Evolutionary conservation across 768 basidiomycete species (phyloP).

Genomic region (Termitomyces heimii): DNA sequence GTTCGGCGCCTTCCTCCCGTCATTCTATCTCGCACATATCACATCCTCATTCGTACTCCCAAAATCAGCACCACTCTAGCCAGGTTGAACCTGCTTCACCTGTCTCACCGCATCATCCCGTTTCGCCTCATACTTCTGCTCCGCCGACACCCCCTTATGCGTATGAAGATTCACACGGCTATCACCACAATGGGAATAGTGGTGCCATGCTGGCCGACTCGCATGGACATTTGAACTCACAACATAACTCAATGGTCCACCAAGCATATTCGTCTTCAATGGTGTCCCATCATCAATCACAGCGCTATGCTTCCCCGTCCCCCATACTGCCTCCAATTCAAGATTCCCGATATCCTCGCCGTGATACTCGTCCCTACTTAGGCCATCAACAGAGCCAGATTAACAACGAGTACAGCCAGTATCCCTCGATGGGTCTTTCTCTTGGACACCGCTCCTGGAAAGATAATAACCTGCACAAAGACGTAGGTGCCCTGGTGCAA

Average conservation of each 20-base stretch:
- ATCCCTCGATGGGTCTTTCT: conserved; percentile 23
- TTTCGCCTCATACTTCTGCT: conserved; percentile 36
- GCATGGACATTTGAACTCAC: conserved; percentile 26
- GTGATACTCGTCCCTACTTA: conserved; percentile 14
- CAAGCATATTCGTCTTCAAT: conserved; percentile 16
- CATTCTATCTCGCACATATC: conserved; percentile 58
- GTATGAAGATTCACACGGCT: conserved; percentile 37
- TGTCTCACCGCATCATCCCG: conserved; percentile 41
- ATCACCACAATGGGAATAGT: conserved; percentile 25
- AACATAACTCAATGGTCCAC: conserved; percentile 14
- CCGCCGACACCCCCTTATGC: conserved; percentile 41
- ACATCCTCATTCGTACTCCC: conserved; percentile 42
- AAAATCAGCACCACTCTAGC: conserved; percentile 25
- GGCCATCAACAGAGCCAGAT: conserved; percentile 10
- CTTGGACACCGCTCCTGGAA: conserved; percentile 42
- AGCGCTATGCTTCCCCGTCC: conserved; percentile 47
- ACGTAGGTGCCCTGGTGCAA: conserved; percentile 32
- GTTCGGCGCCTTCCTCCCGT: conserved; percentile 36
- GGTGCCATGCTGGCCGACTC: conserved; percentile 17
- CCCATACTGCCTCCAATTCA: conserved; percentile 55
- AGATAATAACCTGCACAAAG: conserved; percentile 37
- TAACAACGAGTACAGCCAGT: conserved; percentile 34
- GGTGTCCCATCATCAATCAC: conserved; percentile 12
- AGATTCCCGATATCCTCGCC: conserved; percentile 27
- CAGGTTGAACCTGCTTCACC: conserved; percentile 40